These are phyloP conservation scores for Zelonia costaricensis DNA, from an alignment of 208 protist genomes.

Conservation along the genomic window DNA sequence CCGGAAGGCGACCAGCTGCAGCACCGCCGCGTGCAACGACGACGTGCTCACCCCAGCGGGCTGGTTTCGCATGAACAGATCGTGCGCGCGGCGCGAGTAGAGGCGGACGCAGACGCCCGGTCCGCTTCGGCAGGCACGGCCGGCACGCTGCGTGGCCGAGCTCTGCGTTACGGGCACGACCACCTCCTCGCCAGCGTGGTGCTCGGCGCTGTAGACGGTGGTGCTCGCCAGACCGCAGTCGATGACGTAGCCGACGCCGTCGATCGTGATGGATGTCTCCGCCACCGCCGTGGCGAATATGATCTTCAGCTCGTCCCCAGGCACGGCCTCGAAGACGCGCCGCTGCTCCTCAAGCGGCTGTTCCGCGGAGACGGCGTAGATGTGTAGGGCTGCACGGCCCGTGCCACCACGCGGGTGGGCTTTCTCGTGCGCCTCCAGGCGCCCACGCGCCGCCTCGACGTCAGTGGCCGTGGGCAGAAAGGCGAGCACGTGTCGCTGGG, in stretches of 20 bases:
- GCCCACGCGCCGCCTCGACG: slow-evolving; percentile 37
- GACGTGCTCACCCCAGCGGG: slow-evolving; percentile 84
- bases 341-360: no score
- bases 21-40: slow-evolving; percentile 6
- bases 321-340: no score
- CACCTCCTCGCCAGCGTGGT: slow-evolving; percentile 93
- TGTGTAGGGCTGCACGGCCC: no score
- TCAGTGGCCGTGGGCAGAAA: slow-evolving; percentile 63
- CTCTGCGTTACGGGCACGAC: slow-evolving; percentile 95
- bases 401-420: no score
- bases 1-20: slow-evolving; percentile 5
- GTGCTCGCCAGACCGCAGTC: slow-evolving; percentile 97
- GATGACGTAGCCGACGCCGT: slow-evolving; percentile 97
- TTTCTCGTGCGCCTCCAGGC: no score
- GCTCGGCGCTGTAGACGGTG: slow-evolving; percentile 90
- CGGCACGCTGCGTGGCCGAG: slow-evolving; percentile 96
- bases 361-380: no score
- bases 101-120: slow-evolving; percentile 96
- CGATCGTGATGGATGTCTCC: slow-evolving; percentile 98
- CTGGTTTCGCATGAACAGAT: slow-evolving; percentile 31
- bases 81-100: slow-evolving; percentile 82
- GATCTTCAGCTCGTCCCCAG: no score
- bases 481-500: slow-evolving; percentile 55
- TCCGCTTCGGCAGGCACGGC: slow-evolving; percentile 95
- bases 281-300: slow-evolving; percentile 98